phyloP scores from a whole-genome alignment of 2,329 filamentous ascomycete genomes.

The Ilyonectria sp. region DNA sequence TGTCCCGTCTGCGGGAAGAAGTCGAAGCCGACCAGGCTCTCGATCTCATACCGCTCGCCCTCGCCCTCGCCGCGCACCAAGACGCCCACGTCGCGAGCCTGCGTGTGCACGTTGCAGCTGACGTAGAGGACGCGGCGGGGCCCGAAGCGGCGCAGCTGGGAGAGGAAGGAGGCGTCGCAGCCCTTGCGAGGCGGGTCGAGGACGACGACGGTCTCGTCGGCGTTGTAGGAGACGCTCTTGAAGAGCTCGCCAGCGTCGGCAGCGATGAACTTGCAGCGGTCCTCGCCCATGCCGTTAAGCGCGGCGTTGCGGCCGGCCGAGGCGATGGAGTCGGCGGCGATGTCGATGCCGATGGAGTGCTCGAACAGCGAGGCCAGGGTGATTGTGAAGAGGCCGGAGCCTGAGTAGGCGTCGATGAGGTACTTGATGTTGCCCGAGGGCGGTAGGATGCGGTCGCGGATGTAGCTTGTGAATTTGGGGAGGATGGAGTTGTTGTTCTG shows the following conservation, averaged over 20 bases:
- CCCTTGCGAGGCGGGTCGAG: conserved; percentile 98
- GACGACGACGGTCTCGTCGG: conserved; percentile 91
- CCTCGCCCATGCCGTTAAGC: conserved; percentile 78
- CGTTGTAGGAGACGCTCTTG: conserved; percentile 78
- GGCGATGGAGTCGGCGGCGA: conserved; percentile 82
- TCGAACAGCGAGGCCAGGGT: conserved; percentile 90
- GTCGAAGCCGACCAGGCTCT: conserved; percentile 93
- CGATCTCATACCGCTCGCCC: conserved; percentile 81
- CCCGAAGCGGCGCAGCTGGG: conserved; percentile 83
- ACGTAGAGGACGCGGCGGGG: conserved; percentile 92
- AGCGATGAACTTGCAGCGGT: conserved; percentile 86
- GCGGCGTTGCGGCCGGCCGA: conserved; percentile 85
- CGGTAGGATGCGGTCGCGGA: conserved; percentile 83
- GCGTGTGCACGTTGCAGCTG: conserved; percentile 97
- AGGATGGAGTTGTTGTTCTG: conserved; percentile 99
- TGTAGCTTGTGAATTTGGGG: conserved; percentile 86
- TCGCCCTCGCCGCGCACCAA: conserved; percentile 78
- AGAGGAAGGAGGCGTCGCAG: conserved; percentile 87
- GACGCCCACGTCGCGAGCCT: conserved; percentile 92
- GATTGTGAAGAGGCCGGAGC: conserved; percentile 97
- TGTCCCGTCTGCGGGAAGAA: conserved; percentile 93
- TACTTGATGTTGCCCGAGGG: conserved; percentile 75
- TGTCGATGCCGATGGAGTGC: conserved; percentile 90
- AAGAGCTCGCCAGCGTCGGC: conserved; percentile 91
- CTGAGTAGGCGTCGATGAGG: conserved; percentile 97